Conservation (phyloP, 148 eudicot genomes). For the Agrostemma githago region DNA sequence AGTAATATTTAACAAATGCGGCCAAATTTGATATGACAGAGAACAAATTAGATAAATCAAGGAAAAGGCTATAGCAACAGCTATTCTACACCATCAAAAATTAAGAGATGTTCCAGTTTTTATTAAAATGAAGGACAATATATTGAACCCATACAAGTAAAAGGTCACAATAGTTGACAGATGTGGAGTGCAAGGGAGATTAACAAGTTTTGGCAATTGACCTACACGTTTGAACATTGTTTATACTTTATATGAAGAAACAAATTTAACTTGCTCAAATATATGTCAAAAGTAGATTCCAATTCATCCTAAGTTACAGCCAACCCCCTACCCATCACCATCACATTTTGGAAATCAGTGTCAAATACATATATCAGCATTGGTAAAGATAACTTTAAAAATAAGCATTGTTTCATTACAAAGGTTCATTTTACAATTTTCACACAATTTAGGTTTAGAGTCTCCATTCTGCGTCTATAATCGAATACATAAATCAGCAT, state of each 20-base stretch:
- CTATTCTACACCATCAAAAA: not conserved
- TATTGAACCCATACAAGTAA: not conserved
- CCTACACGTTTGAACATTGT: not conserved
- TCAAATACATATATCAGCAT: not conserved
- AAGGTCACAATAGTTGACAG: not conserved
- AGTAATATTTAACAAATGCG: slow-evolving; percentile 1
- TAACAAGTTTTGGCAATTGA: not conserved
- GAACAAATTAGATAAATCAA: not conserved
- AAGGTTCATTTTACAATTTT: not conserved
- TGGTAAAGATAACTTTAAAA: not conserved
- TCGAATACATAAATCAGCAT: not conserved
- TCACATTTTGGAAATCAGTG: not conserved
- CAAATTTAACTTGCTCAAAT: slow-evolving; percentile 1
- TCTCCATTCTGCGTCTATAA: not conserved
- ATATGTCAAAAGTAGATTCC: not conserved
- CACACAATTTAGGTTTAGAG: not conserved
- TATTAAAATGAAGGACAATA: not conserved
- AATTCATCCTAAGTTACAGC: not conserved
- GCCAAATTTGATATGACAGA: not conserved
- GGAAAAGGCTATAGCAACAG: not conserved
- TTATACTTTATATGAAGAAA: not conserved
- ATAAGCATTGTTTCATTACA: not conserved
- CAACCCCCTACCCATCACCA: not conserved
- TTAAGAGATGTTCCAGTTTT: not conserved
- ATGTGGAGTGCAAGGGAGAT: not conserved